Evolutionary conservation across 768 basidiomycete genomes (phyloP), one percentile per base, ranked within the genome.

Genomic region (Termitomyces sp.): DNA sequence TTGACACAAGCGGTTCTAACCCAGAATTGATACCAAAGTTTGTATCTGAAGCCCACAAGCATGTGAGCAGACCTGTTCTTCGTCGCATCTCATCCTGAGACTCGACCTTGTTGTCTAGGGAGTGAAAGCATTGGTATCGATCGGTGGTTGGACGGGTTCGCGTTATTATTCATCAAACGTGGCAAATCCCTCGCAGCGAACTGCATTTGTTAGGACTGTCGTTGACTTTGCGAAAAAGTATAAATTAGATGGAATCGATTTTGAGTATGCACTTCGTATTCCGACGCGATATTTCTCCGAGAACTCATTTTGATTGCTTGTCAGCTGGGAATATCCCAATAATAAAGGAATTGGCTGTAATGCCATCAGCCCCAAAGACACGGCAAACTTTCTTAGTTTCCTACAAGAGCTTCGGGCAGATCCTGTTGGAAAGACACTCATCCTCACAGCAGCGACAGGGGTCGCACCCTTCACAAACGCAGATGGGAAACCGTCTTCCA

Each of bases 251-350:
- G 84, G 86, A 4, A 64, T 90, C 54, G 79, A 85, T 61, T 75
- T 78, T 55, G 80, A 81, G 80, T 82, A 66, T 48, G 78, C 61
- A 4, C 14, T 58, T 18, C 60, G 30, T 47, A 47, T 30, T 33
- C 22, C n/a, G 18, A 13, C 16, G 22, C 8, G 24, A 26, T 22
- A 20, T 14, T n/a, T 44, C 33, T 54, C 14, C 42, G 26, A 5
- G n/a, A 10, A 9, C 40, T 42, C 40, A 36, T 32, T 8, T 24
- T 44, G 26, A 32, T 20, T 32, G 9, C 14, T 42, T 30, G n/a
- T 28, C 53, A 93, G 91, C 66, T 95, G 93, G 93, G 94, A 96
- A 73, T 94, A 90, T 68, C 94, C 94, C 20, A 67, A 58, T n/a
- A 68, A 72, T 7, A 77, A 79, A 61, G 94, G 93, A 24, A 79